A percentile compares a stretch with the other conserved stretches of the same genome.
Conservation (phyloP, 2,329 filamentous ascomycete genomes). For the Talaromyces sp. region DNA sequence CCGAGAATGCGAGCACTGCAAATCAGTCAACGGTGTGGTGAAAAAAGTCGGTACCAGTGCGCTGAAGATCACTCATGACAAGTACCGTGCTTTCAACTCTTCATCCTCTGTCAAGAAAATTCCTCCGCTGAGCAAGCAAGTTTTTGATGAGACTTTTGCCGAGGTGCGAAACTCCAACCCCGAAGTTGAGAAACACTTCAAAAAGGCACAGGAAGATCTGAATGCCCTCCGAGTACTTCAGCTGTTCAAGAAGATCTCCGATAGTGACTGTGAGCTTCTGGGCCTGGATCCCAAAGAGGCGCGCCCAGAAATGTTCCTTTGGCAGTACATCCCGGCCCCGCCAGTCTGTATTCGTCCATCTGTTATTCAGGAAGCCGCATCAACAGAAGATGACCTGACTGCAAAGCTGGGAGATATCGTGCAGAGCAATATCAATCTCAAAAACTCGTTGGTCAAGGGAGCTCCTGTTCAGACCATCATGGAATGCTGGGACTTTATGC, state of each 20-base stretch:
- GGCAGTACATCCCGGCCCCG: constrained; percentile 93
- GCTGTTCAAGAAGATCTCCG: constrained; percentile 84
- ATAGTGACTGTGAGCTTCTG: constrained; percentile 85
- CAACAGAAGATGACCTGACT: constrained; percentile 94
- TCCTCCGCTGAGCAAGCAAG: constrained; percentile 76
- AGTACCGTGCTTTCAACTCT: constrained; percentile 83
- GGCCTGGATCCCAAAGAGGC: constrained; percentile 85
- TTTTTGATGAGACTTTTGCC: constrained; percentile 83
- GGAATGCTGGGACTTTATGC: constrained; percentile 98
- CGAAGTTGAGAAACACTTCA: constrained; percentile 86
- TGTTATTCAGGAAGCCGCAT: constrained; percentile 88
- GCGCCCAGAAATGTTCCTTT: constrained; percentile 93
- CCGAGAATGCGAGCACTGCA: constrained; percentile 79
- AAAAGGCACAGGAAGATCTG: constrained; percentile 91
- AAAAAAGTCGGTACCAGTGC: constrained; percentile 79
- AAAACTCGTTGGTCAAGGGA: constrained; percentile 78
- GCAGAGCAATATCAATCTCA: constrained; percentile 85
- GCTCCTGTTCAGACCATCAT: constrained; percentile 86
- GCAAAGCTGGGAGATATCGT: constrained; percentile 97
- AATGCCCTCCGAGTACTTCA: constrained; percentile 88
- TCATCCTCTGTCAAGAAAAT: constrained; percentile 86
- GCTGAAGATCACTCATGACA: constrained; percentile 94
- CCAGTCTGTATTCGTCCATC: constrained; percentile 93
- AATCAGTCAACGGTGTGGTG: constrained; percentile 83
- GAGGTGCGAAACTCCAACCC: constrained; percentile 75